phyloP scores from a whole-genome alignment of 1,284 basidiomycete species.

The Trametes pubescens region DNA sequence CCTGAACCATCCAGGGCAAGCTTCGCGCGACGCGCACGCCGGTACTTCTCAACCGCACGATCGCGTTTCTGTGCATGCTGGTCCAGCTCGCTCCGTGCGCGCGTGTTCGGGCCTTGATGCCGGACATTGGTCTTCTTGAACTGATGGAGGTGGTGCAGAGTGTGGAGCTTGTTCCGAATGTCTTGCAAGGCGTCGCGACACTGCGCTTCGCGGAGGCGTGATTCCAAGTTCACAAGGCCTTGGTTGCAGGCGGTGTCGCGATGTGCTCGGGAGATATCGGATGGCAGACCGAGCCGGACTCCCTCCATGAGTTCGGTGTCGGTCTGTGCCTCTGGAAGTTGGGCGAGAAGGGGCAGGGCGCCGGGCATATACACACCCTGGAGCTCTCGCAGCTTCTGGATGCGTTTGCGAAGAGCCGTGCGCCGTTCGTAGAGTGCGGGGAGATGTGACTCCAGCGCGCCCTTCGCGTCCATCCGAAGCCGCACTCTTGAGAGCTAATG shows the following conservation, averaged over 20 bases:
- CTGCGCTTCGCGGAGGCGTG: conserved; percentile 40
- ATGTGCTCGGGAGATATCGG: conserved; percentile 11
- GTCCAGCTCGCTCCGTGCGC: conserved; percentile 21
- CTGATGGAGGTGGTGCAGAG: conserved; percentile 35
- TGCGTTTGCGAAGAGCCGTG: conserved; percentile 1
- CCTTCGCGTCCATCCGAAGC: not conserved
- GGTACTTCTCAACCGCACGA: conserved; percentile 20
- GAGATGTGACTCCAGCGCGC: not conserved
- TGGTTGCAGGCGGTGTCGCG: not conserved
- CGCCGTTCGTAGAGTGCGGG: conserved; percentile 12
- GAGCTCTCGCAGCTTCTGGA: conserved; percentile 13
- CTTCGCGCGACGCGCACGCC: conserved; percentile 19
- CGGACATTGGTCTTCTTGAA: conserved; percentile 39
- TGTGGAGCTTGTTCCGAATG: conserved; percentile 42
- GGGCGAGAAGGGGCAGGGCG: conserved; percentile 4
- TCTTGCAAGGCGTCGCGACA: conserved; percentile 38
- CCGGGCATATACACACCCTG: conserved; percentile 24
- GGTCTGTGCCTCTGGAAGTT: not conserved
- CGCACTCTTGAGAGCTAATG: not conserved
- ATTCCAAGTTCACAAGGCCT: conserved; percentile 33
- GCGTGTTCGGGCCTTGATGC: conserved; percentile 40
- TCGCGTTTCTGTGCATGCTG: not conserved
- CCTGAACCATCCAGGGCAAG: conserved; percentile 10
- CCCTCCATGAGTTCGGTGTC: conserved; percentile 9
- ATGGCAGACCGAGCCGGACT: conserved; percentile 21